Percentiles rank a stretch among this genome's conserved stretches.
These are phyloP conservation scores for Russula sp. DNA, from an alignment of 768 basidiomycete genomes.

Conservation along the genomic window DNA sequence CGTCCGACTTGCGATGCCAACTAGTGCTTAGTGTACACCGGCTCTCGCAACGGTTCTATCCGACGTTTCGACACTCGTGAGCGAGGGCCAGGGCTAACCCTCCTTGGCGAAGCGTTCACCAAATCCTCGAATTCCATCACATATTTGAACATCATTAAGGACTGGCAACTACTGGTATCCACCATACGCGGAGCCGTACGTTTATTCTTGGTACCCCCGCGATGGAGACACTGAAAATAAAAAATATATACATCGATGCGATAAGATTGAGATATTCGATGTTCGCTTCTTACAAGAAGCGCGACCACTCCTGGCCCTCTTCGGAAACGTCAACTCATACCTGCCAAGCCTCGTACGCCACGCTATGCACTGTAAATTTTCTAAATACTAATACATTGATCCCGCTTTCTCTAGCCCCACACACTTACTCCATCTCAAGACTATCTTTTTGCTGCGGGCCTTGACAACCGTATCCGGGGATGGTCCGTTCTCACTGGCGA, in stretches of 20 bases:
- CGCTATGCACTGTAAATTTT: neutral
- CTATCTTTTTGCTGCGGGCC: conserved; percentile 66
- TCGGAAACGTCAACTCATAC: conserved; percentile 58
- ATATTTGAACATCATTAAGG: conserved; percentile 49
- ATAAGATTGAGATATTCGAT: conserved; percentile 63
- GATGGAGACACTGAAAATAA: neutral
- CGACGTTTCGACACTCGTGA: conserved; percentile 52
- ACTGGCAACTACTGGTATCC: conserved; percentile 54
- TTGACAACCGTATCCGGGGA: conserved; percentile 58
- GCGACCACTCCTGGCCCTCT: conserved; percentile 47
- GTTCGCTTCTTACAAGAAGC: conserved; percentile 50
- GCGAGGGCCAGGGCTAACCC: conserved; percentile 36
- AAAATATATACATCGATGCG: conserved; percentile 6
- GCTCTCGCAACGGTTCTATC: conserved; percentile 55
- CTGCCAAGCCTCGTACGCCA: conserved; percentile 50
- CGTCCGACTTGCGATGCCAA: neutral
- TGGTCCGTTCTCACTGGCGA: conserved; percentile 66
- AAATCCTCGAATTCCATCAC: conserved; percentile 48
- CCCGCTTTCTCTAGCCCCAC: conserved; percentile 48
- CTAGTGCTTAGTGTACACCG: conserved; percentile 31
- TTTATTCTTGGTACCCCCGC: neutral
- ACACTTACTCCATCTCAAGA: conserved; percentile 53
- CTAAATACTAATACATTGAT: neutral
- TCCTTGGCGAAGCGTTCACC: conserved; percentile 43
- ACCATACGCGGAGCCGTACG: conserved; percentile 61